Conservation (phyloP, 2,329 filamentous ascomycete species). For the Drechmeria coniospora region DNA sequence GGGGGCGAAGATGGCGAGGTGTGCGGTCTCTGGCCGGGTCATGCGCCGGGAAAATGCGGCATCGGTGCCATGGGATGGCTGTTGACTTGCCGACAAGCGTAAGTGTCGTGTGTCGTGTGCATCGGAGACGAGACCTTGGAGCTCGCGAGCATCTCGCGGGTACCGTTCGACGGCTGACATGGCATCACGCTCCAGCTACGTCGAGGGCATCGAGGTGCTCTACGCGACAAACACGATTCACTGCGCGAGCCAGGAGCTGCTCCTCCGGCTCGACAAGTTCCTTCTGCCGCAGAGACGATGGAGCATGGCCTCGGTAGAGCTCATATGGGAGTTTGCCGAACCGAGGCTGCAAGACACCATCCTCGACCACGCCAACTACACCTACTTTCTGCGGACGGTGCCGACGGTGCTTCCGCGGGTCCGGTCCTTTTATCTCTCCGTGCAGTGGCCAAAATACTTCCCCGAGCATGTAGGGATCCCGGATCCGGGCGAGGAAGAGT, state of each 20-base stretch:
- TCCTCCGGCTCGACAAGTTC: slow-evolving; percentile 6
- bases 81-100: slow-evolving; percentile 15
- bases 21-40: slow-evolving; percentile 10
- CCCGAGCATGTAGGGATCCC: too few relatives aligned
- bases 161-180: too few relatives aligned
- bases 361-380: slow-evolving; percentile 2
- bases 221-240: slow-evolving; percentile 15
- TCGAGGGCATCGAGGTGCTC: slow-evolving; percentile 14
- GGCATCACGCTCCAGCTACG: slow-evolving; percentile 9
- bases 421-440: slow-evolving; percentile 7
- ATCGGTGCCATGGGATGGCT: slow-evolving; percentile 17
- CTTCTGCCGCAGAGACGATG: slow-evolving; percentile 9
- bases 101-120: too few relatives aligned
- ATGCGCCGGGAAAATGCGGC: slow-evolving; percentile 6
- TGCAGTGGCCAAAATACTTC: slow-evolving; percentile 3
- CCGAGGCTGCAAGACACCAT: slow-evolving; percentile 1
- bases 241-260: slow-evolving; percentile 8
- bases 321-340: slow-evolving; percentile 11
- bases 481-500: background rate
- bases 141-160: too few relatives aligned
- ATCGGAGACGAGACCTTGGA: too few relatives aligned
- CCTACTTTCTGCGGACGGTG: slow-evolving; percentile 6
- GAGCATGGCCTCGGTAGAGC: slow-evolving; percentile 9
- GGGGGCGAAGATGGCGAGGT: slow-evolving; percentile 2
- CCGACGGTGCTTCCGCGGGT: slow-evolving; percentile 6